Evolutionary conservation across 169 alveolate species (phyloP).

Genomic region (Toxoplasma gondii): DNA sequence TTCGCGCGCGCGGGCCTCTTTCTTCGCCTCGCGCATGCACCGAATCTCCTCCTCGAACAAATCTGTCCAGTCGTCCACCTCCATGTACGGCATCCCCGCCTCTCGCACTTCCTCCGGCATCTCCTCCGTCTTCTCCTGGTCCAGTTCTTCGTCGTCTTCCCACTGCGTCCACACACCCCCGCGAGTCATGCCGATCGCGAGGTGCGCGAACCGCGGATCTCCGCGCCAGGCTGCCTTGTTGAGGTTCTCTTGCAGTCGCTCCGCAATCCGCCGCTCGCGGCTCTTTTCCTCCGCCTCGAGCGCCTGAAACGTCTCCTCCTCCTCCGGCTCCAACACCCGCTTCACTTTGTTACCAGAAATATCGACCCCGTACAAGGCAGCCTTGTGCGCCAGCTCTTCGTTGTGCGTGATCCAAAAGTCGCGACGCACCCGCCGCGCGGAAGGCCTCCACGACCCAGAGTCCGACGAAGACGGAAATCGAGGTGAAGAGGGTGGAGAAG

Average conservation of each 20-base stretch:
- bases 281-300: not conserved
- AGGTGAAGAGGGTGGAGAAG: not conserved
- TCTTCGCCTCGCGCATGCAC: constrained; percentile 23
- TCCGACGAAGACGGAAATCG: not conserved
- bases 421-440: not conserved
- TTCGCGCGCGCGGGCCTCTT: constrained; percentile 11
- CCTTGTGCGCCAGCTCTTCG: constrained; percentile 21
- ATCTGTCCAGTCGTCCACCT: constrained; percentile 29
- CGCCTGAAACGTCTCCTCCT: not conserved
- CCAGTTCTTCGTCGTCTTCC: constrained; percentile 31
- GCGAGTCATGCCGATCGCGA: not conserved
- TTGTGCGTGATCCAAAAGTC: constrained; percentile 25
- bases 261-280: not conserved
- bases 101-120: not conserved
- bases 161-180: constrained; percentile 49
- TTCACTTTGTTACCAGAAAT: not conserved
- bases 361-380: not conserved
- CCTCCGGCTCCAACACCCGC: not conserved
- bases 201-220: constrained; percentile 28
- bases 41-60: not conserved
- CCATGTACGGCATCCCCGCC: constrained; percentile 30
- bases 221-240: not conserved
- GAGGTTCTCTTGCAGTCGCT: not conserved
- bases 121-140: not conserved
- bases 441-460: not conserved